Evolutionary conservation across 768 basidiomycete genomes (phyloP).

Genomic region (Boletus patriciae): DNA sequence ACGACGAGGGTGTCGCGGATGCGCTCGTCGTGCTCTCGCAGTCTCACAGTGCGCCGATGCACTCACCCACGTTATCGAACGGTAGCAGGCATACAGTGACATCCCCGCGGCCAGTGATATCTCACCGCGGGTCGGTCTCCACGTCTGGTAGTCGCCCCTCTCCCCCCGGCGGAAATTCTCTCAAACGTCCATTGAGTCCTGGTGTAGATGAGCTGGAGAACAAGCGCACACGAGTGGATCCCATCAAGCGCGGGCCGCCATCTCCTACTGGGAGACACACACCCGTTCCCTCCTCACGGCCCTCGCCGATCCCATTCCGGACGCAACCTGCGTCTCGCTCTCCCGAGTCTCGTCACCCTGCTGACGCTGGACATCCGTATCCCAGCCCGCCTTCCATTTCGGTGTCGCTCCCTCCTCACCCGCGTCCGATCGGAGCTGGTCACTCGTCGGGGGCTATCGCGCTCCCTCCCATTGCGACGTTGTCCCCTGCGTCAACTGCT

Average conservation of each 20-base stretch:
- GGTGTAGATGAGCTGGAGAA: conserved; percentile 57
- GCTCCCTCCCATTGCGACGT: conserved; percentile 68
- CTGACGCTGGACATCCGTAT: conserved; percentile 34
- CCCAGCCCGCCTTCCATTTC: conserved; percentile 56
- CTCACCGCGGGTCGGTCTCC: conserved; percentile 67
- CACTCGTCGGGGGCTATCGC: conserved; percentile 47
- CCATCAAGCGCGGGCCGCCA: conserved; percentile 48
- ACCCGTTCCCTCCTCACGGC: conserved; percentile 59
- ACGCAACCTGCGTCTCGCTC: conserved; percentile 69
- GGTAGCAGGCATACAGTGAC: conserved; percentile 52
- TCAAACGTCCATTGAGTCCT: conserved; percentile 73
- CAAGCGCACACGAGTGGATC: conserved; percentile 67
- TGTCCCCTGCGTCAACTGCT: conserved; percentile 60
- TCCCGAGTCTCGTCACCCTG: conserved; percentile 58
- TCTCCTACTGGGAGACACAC: conserved; percentile 55
- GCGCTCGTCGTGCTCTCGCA: conserved; percentile 71
- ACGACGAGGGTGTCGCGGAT: conserved; percentile 90
- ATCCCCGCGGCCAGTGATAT: conserved; percentile 46
- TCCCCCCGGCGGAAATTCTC: conserved; percentile 49
- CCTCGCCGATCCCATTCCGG: conserved; percentile 73
- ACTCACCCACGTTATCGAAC: conserved; percentile 60
- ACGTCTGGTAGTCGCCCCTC: conserved; percentile 65
- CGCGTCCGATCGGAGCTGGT: conserved; percentile 64
- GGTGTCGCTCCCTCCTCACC: conserved; percentile 68
- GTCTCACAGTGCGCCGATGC: conserved; percentile 35